Evolutionary conservation across 2,329 filamentous ascomycete genomes (phyloP), one percentile per base, ranked within the genome.

Genomic region (Phaeosphaeria sp.): DNA sequence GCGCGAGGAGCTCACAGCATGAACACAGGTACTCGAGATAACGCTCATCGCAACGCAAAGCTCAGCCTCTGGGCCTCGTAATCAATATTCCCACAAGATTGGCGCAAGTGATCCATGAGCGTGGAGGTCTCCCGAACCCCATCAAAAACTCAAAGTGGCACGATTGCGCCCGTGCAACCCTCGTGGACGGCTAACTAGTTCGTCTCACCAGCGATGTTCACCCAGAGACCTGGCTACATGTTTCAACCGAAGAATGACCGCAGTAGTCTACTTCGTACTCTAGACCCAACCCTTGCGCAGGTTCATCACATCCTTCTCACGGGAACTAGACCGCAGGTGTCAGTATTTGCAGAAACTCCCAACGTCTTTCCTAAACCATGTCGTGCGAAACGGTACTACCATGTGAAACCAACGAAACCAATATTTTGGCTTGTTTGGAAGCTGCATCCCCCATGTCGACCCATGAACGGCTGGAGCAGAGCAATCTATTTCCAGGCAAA

Each of bases 131-230:
- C n/a, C 20, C 5, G 40, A 17, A 33, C 18, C n/a, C 22, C 51
- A 42, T 30, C 45, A 44, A 43, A 18, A 18, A 13, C 8, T 30
- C 36, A 22, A 39, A 46, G 46, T 55, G 59, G 63, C 58, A 50
- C 53, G 24, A 49, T 44, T 25, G 48, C 45, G 60, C 51, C 68
- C 56, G 63, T 68, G 68, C 66, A 57, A 66, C 60, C 65, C 66
- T 56, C 56, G 66, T 56, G 33, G 46, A 59, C 50, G 60, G 57
- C 55, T 56, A n/a, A 47, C 53, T 57, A 64, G 55, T 48, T 46
- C 51, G 57, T 64, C 56, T 58, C 57, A 64, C 52, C 51, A 49
- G 42, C 46, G 21, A 57, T 53, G 42, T 59, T 53, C 56, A 61
- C 57, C 62, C 64, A 64, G 59, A 58, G 57, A 44, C 57, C 54